phyloP scores from a whole-genome alignment of 345 rosid genomes.

The Nephelium lappaceum region DNA sequence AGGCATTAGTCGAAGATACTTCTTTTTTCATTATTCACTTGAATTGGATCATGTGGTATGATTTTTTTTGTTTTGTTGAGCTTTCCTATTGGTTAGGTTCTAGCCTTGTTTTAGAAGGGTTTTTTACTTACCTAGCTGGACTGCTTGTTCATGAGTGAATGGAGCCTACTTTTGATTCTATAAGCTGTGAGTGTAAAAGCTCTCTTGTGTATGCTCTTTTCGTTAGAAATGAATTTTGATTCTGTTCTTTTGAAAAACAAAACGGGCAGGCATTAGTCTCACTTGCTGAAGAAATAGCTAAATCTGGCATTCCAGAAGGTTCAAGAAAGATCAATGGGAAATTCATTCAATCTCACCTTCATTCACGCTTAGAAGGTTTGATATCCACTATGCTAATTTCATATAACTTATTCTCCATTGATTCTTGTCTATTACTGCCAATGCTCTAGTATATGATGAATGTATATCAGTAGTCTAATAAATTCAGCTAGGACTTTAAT shows the following conservation, averaged over 20 bases:
- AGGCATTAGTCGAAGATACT: constrained; percentile 49
- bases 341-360: constrained; percentile 84
- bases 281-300: constrained; percentile 76
- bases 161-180: not conserved
- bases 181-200: not conserved
- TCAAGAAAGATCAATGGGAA: constrained; percentile 88
- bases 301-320: constrained; percentile 61
- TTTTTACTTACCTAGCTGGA: not conserved
- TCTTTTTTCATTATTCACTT: not conserved
- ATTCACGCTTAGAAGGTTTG: constrained; percentile 68
- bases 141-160: not conserved
- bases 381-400: not conserved
- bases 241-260: not conserved
- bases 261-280: constrained; percentile 32
- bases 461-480: not conserved
- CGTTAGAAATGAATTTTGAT: not conserved
- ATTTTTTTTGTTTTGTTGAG: not conserved
- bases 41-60: not conserved
- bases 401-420: not conserved
- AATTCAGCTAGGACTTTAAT: not conserved
- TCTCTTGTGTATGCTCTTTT: not conserved
- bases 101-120: not conserved
- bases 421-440: constrained; percentile 6
- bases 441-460: not conserved
- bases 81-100: not conserved